A percentile compares a stretch with the other conserved stretches of the same genome.
These are phyloP conservation scores for Mortierella sp. DNA, from an alignment of 371 early-diverging fungal species.

Conservation along the genomic window DNA sequence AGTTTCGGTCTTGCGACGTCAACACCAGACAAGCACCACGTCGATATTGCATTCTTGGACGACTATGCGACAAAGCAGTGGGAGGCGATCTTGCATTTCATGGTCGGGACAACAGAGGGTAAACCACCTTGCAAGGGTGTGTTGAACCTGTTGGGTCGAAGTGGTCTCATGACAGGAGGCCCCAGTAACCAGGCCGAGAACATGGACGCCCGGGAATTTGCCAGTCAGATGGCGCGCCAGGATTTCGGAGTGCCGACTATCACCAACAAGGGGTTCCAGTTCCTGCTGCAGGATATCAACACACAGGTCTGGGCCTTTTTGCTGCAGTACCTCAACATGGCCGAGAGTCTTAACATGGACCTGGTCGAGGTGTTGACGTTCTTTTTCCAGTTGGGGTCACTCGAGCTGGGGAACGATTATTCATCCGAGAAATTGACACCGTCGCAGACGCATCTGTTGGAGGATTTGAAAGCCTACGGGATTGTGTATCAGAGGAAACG, in stretches of 20 bases:
- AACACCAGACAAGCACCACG: slow-evolving; percentile 75
- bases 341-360: slow-evolving; percentile 90
- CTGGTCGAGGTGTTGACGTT: slow-evolving; percentile 93
- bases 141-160: slow-evolving; percentile 77
- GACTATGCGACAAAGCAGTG: slow-evolving; percentile 87
- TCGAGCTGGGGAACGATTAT: slow-evolving; percentile 93
- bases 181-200: slow-evolving; percentile 34
- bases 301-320: slow-evolving; percentile 97
- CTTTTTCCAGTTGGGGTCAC: slow-evolving; percentile 90
- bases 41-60: slow-evolving; percentile 81
- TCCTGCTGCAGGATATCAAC: slow-evolving; percentile 92
- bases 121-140: slow-evolving; percentile 82
- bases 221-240: slow-evolving; percentile 46
- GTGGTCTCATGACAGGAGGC: slow-evolving; percentile 83
- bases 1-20: slow-evolving; percentile 86
- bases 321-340: slow-evolving; percentile 92
- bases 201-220: slow-evolving; percentile 52
- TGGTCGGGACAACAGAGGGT: slow-evolving; percentile 91
- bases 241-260: slow-evolving; percentile 69
- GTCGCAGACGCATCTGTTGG: slow-evolving; percentile 87
- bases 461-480: slow-evolving; percentile 91
- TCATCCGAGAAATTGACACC: slow-evolving; percentile 85
- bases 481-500: slow-evolving; percentile 90
- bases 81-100: slow-evolving; percentile 94
- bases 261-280: slow-evolving; percentile 97